Base-by-base conservation (phyloP, 2,329 filamentous ascomycete species). In the Clathrospora elynae region DNA sequence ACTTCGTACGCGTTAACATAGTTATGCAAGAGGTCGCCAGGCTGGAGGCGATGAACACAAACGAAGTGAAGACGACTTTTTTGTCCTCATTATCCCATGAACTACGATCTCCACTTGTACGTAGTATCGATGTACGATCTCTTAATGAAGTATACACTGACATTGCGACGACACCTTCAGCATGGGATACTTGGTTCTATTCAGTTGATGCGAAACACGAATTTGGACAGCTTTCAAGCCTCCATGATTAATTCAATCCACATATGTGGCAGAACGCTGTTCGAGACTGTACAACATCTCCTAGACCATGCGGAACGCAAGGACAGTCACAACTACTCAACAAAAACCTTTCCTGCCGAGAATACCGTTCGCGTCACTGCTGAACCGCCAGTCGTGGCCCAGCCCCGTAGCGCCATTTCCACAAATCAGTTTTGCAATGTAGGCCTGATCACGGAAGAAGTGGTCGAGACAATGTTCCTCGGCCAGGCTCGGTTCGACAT, bases 21-120 rank as follows among this genome's bases (percentile, higher is more conserved):
- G 20, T 79, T 11, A 80, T 81, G 70, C 73, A 77, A 0, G 80
- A 83, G 38, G 69, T 83, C 1, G 71, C 75, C 0, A 71, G 76
- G 2, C 46, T 79, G 30, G 75, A 80, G 47, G 77, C 46, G 3
- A 7, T 35, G 17, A 33, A 35, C 6, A 49, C 46, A 2, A 35
- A 35, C 10, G 36, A 44, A 14, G 73, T 73, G 3, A 80, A 80
- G 47, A 71, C 71, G 0, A 75, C 78, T 30, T 76, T 80, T 33
- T 70, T 80, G 14, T 73, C 73, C 0, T 74, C 71, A 0, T 73
- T 79, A 24, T 75, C 71, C 13, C 78, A 80, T 49, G 77, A 80
- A 45, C 62, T 80, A 66, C 10, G 77, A 73, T 3, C 58, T 76
- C 11, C 77, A 75, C 45, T 57, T 2, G 35, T 37, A 37, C n/a